Conservation (phyloP, 2,329 filamentous ascomycete species). For the Shiraia bambusicola region DNA sequence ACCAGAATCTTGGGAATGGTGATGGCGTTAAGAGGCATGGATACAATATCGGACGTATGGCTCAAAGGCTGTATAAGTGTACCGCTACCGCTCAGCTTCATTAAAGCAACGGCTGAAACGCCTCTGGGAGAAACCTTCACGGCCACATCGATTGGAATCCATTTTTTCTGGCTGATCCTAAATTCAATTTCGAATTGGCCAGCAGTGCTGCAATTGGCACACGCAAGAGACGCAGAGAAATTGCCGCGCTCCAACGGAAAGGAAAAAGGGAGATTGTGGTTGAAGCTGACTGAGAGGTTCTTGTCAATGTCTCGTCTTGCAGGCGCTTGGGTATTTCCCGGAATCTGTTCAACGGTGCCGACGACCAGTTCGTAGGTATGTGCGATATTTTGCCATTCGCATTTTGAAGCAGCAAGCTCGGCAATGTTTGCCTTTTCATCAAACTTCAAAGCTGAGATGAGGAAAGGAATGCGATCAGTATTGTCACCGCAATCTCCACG, state of each 20-base stretch:
- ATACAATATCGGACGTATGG: conserved; percentile 14
- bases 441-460: conserved; percentile 14
- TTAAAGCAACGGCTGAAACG: conserved; percentile 17
- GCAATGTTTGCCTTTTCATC: conserved; percentile 20
- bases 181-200: conserved; percentile 26
- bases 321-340: not conserved
- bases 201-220: conserved; percentile 20
- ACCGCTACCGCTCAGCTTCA: conserved; percentile 18
- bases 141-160: conserved; percentile 18
- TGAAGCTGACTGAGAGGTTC: conserved; percentile 17
- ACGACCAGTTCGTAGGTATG: conserved; percentile 26
- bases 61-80: conserved; percentile 12
- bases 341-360: conserved; percentile 8
- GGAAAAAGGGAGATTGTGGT: conserved; percentile 17
- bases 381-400: conserved; percentile 15
- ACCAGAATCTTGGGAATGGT: conserved; percentile 22
- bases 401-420: conserved; percentile 7
- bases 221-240: conserved; percentile 13
- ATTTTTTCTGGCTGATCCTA: conserved; percentile 16
- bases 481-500: conserved; percentile 22
- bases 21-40: conserved; percentile 18
- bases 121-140: conserved; percentile 20
- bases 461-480: conserved; percentile 13
- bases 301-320: conserved; percentile 17
- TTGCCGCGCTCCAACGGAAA: conserved; percentile 7